Evolutionary conservation across 176 grass and related monocot genomes (phyloP).

Genomic region (Cenchrus americanus): DNA sequence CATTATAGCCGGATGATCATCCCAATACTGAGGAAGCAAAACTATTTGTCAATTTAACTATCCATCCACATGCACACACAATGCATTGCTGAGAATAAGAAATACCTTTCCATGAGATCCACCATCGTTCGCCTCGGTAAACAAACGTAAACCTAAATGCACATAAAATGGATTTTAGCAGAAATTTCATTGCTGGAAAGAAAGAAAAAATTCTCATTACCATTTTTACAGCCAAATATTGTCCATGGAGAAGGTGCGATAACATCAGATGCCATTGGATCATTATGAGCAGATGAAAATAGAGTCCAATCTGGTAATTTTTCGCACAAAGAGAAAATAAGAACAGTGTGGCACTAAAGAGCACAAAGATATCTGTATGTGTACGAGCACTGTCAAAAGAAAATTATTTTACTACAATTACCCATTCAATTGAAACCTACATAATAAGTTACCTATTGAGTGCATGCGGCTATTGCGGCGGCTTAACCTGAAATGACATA

Average conservation of each 20-base stretch:
- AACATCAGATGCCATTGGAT: slow-evolving; percentile 90
- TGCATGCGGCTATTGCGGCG: slow-evolving; percentile 60
- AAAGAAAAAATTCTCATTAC: slow-evolving; percentile 49
- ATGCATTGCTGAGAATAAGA: slow-evolving; percentile 21
- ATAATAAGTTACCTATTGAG: slow-evolving; percentile 68
- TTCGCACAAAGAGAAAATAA: slow-evolving; percentile 35
- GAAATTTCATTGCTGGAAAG: slow-evolving; percentile 28
- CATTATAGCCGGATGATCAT: slow-evolving; percentile 99
- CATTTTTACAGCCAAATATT: slow-evolving; percentile 94
- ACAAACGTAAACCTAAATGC: slow-evolving; percentile 80
- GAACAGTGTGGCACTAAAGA: background rate
- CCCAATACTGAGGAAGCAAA: slow-evolving; percentile 73
- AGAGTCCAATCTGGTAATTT: slow-evolving; percentile 86
- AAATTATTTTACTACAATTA: slow-evolving; percentile 14
- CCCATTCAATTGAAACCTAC: slow-evolving; percentile 19
- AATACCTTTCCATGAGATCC: slow-evolving; percentile 73
- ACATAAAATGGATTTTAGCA: slow-evolving; percentile 33
- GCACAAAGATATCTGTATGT: slow-evolving; percentile 12
- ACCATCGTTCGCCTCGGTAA: slow-evolving; percentile 91
- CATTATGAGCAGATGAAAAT: slow-evolving; percentile 76
- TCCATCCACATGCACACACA: slow-evolving; percentile 1
- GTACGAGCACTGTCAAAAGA: background rate
- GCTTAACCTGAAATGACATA: slow-evolving; percentile 61
- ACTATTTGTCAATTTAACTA: slow-evolving; percentile 33
- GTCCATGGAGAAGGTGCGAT: slow-evolving; percentile 93